These are phyloP conservation scores for Spinellus fusiger DNA, from an alignment of 192 early-diverging fungal species.

Conservation along the genomic window DNA sequence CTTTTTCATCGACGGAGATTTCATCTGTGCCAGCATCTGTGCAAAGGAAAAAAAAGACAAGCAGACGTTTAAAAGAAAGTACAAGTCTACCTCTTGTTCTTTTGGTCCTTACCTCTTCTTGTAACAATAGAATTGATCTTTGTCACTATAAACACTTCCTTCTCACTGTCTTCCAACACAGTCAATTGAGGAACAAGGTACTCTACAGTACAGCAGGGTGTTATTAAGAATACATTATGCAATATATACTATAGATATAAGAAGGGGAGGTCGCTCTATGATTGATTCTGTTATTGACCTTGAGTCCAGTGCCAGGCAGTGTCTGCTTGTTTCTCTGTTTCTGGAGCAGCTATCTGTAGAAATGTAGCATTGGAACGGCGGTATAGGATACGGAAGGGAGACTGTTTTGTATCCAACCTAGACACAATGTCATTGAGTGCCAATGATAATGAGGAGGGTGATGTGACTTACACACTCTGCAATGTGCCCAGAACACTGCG, in stretches of 20 bases:
- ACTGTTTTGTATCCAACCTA: slow-evolving; percentile 76
- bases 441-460: background rate
- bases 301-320: slow-evolving; percentile 90
- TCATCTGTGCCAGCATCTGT: slow-evolving; percentile 73
- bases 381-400: slow-evolving; percentile 85
- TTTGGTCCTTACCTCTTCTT: slow-evolving; percentile 63
- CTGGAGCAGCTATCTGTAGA: slow-evolving; percentile 78
- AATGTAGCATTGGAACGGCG: slow-evolving; percentile 49
- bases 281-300: slow-evolving; percentile 12
- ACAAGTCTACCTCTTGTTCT: background rate
- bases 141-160: slow-evolving; percentile 84
- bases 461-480: slow-evolving; percentile 78
- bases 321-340: slow-evolving; percentile 76
- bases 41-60: background rate
- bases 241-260: background rate
- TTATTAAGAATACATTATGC: background rate
- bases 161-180: slow-evolving; percentile 72
- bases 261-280: background rate
- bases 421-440: background rate
- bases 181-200: slow-evolving; percentile 64
- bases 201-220: slow-evolving; percentile 44
- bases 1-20: slow-evolving; percentile 77
- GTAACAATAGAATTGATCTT: slow-evolving; percentile 93
- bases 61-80: background rate
- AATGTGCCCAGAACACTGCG: slow-evolving; percentile 81